Evolutionary conservation across 805 yeast species (phyloP), one percentile per base, ranked within the genome.

Genomic region (Candida sonorensis): DNA sequence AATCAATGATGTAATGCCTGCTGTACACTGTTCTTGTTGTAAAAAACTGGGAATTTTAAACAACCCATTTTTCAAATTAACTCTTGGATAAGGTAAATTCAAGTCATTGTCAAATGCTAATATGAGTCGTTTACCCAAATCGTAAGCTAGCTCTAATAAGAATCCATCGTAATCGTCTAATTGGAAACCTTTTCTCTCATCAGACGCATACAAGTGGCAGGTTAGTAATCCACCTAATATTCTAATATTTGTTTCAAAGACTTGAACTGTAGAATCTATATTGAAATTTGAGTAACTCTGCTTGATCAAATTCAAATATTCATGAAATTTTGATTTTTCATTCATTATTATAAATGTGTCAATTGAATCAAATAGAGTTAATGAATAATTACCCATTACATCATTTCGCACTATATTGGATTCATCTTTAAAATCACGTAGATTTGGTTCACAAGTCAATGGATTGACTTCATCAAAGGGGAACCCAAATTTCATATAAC

Each of bases 401-500:
- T 88, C 97, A 50, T 85, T 86, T 27, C 81, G 61, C 15, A 71
- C 72, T 2, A 72, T 62, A 46, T 86, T 78, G 6, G 55, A 47
- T 2, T 66, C 48, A 44, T 81, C 65, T 0, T 55, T 57, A 36
- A 60, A 66, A 48, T 84, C 86, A 10, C 86, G 75, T 3, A 77
- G 81, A 31, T 74, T 71, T 0, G 86, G 81, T 14, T 50, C 54
- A 52, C 97, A 88, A 0, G 79, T 53, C 10, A 83, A 46, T 0
- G 97, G 97, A 22, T 67, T 58, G 7, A 88, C 73, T 49, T 87
- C 94, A 55, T 88, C 97, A 16, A 62, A 72, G 0, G 97, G 97
- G 45, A 71, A 85, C 0, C 84, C 97, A 46, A 67, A 48, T 2
- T 57, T 53, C 62, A 81, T 62, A 53, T 88, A 88, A 9, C 77